Conservation (phyloP, 73 alveolate species). For the Paramecium biaurelia region DNA sequence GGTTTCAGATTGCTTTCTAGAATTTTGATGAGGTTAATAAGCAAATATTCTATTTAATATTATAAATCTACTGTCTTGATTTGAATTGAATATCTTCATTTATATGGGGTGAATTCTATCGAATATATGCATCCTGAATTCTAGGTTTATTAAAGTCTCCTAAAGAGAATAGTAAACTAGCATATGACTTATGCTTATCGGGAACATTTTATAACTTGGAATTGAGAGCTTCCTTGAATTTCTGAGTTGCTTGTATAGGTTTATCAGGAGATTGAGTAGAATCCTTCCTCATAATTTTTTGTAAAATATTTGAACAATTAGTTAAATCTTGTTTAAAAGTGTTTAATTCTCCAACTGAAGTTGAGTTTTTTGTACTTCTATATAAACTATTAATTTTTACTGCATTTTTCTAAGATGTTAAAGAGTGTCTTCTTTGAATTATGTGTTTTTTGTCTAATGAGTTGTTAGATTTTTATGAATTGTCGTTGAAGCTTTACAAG, state of each 20-base stretch:
- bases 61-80: background rate
- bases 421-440: constrained; percentile 31
- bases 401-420: constrained; percentile 2
- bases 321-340: constrained; percentile 16
- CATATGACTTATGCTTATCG: constrained; percentile 39
- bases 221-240: constrained; percentile 33
- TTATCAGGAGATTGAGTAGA: constrained; percentile 48
- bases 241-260: constrained; percentile 5
- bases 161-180: constrained; percentile 30
- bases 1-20: constrained; percentile 40
- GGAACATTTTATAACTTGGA: background rate
- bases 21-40: background rate
- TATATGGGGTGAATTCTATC: constrained; percentile 2
- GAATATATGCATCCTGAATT: background rate
- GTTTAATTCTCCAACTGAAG: constrained; percentile 44
- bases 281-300: constrained; percentile 45
- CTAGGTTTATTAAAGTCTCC: constrained; percentile 11
- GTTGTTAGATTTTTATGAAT: constrained; percentile 15
- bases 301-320: constrained; percentile 37
- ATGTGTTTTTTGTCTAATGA: background rate
- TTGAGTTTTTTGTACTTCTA: constrained; percentile 45
- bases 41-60: background rate
- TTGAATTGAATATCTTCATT: background rate
- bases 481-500: background rate
- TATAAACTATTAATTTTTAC: background rate